Base-by-base conservation (phyloP, 176 grass and related monocot species). In the Eremochloa ophiuroides region DNA sequence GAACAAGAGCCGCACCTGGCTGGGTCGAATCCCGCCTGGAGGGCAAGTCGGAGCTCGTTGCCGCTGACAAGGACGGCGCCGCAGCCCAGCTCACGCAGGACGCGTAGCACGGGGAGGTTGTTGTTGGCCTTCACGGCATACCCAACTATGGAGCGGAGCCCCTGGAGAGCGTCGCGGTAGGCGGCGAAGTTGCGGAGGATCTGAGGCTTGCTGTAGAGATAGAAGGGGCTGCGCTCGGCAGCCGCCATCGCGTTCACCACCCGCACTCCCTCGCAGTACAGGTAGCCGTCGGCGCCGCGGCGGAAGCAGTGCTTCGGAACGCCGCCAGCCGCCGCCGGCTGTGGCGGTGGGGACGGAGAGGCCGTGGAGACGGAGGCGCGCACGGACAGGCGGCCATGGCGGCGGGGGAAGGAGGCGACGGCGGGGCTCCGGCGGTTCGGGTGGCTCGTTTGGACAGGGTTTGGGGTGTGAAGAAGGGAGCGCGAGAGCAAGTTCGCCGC, bases 111-210 rank as follows among this genome's bases (percentile, higher is more conserved):
- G 67, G 83, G 90, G 14, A 89, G 84, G 85, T 95, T 98, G 72
- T 95, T 98, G 79, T 98, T 98, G 28, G 95, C 92, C 84, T 95
- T 98, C 37, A 98, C 89, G 47, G 95, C 95, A 81, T 98, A 98
- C 3, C 92, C 95, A 0, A 98, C 79, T 61, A 98, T 66, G 12
- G 95, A 91, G 44, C 86, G 85, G 75, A 98, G 79, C 16, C 90
- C 95, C 69, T 82, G 66, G 80, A 98, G 95, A 12, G 95, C 95
- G n/a, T 87, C 82, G 34, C 82, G 56, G 72, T 94, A 98, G 26
- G 92, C 90, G 55, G 82, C 60, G 79, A 87, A 91, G 85, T 98
- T 98, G 67, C 92, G 88, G 64, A 89, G 86, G 26, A 98, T 87
- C 87, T 98, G 95, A 11, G 85, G 90, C 90, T 91, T 98, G 88